Evolutionary conservation across 2,329 filamentous ascomycete genomes (phyloP).

Genomic region (Aspergillus pseudoviridinutans): DNA sequence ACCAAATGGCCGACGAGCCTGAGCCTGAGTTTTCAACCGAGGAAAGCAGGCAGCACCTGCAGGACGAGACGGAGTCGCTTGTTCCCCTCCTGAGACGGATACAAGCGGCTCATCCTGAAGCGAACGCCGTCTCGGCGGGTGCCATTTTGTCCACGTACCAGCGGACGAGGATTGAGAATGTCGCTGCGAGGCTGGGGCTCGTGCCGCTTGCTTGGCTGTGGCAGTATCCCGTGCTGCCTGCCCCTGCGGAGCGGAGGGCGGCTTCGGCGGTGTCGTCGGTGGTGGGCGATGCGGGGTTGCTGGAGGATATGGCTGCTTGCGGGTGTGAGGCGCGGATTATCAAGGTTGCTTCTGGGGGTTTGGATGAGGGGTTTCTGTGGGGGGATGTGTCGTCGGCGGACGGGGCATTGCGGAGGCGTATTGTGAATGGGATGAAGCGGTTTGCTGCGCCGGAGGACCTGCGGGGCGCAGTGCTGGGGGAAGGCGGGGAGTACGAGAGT

Average conservation of each 20-base stretch:
- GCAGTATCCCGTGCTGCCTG: conserved; percentile 77
- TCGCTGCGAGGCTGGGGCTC: conserved; percentile 79
- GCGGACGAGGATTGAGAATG: conserved; percentile 88
- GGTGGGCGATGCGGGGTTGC: conserved; percentile 45
- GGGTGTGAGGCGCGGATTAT: conserved; percentile 86
- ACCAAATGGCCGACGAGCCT: conserved; percentile 8
- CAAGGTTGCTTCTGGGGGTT: conserved; percentile 87
- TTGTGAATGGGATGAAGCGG: conserved; percentile 49
- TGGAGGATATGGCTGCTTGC: conserved; percentile 75
- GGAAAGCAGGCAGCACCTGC: conserved; percentile 9
- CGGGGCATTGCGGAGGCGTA: conserved; percentile 40
- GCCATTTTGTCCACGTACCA: conserved; percentile 96
- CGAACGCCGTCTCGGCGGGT: conserved; percentile 83
- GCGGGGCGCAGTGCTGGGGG: conserved; percentile 74
- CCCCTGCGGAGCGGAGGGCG: conserved; percentile 28
- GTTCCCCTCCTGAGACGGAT: conserved; percentile 68
- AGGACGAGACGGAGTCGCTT: conserved; percentile 87
- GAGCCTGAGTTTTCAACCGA: not conserved
- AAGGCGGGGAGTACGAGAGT: conserved; percentile 96
- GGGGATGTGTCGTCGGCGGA: conserved; percentile 62
- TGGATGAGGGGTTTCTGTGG: conserved; percentile 79
- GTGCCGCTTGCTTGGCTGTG: conserved; percentile 82
- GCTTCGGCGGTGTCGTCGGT: conserved; percentile 14
- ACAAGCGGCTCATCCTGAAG: conserved; percentile 66
- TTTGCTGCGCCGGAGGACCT: conserved; percentile 57